Evolutionary conservation across 352 stramenopile genomes (phyloP).

Genomic region (Pythium volutum): DNA sequence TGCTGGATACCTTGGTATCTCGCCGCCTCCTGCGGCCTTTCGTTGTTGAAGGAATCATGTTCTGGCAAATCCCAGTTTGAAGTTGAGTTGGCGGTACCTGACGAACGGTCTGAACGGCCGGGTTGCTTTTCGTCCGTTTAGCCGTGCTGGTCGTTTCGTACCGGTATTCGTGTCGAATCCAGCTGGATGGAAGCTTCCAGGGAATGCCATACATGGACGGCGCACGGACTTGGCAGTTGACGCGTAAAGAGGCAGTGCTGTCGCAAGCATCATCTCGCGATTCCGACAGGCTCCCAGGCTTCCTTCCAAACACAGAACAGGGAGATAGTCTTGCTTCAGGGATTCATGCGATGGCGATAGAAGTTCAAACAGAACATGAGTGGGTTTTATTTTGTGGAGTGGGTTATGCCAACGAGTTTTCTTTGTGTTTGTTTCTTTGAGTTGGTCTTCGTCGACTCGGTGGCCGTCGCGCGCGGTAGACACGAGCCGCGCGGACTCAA

Average conservation of each 20-base stretch:
- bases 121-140: background rate
- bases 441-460: background rate
- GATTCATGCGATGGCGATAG: background rate
- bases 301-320: background rate
- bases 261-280: background rate
- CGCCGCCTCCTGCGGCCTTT: conserved; percentile 72
- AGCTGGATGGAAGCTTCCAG: background rate
- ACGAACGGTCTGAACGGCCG: background rate
- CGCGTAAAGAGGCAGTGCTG: background rate
- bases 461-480: background rate
- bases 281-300: background rate
- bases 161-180: background rate
- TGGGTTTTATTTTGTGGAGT: conserved; percentile 4
- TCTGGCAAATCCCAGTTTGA: conserved; percentile 69
- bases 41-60: conserved; percentile 83
- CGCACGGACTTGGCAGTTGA: background rate
- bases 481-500: background rate
- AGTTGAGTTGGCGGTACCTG: background rate
- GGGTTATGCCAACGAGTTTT: background rate
- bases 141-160: background rate
- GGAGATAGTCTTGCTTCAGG: background rate
- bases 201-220: conserved; percentile 19
- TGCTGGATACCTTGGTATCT: conserved; percentile 78
- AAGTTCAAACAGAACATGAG: background rate
- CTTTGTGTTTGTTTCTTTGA: conserved; percentile 5